Percentiles rank a stretch among this genome's conserved stretches.
phyloP scores from a whole-genome alignment of 306 rosid genomes.

The Castanea crenata region DNA sequence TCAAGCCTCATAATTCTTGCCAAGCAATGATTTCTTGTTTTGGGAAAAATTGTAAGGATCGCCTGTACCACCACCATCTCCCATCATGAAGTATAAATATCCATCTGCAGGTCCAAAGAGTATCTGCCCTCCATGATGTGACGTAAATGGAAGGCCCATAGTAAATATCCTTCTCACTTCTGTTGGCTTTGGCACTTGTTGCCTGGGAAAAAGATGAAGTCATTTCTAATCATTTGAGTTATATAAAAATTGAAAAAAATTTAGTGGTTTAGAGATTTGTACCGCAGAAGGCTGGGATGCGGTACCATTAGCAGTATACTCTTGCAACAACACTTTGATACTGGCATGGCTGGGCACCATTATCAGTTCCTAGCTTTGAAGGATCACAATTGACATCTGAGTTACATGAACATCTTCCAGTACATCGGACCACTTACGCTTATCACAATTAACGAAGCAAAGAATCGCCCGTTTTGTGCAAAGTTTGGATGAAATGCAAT shows the following conservation, averaged over 20 bases:
- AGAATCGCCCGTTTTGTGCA: constrained; percentile 74
- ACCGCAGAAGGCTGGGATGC: constrained; percentile 72
- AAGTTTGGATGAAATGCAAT: constrained; percentile 94
- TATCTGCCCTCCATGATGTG: constrained; percentile 89
- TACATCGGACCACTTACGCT: constrained; percentile 76
- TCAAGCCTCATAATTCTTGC: constrained; percentile 95
- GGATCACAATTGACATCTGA: constrained; percentile 96
- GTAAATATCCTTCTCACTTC: constrained; percentile 96
- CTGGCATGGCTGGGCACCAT: constrained; percentile 88
- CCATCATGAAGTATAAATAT: constrained; percentile 83
- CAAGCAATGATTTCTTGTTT: constrained; percentile 95
- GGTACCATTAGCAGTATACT: constrained; percentile 68
- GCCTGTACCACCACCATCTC: constrained; percentile 79
- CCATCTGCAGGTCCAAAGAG: constrained; percentile 91
- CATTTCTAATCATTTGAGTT: constrained; percentile 7
- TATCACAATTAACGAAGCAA: constrained; percentile 93
- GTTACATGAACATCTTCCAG: constrained; percentile 93
- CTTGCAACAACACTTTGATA: constrained; percentile 75
- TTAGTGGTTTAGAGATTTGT: constrained; percentile 22
- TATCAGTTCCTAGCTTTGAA: constrained; percentile 52
- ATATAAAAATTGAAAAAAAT: constrained; percentile 7
- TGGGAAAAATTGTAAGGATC: constrained; percentile 90
- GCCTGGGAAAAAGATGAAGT: constrained; percentile 51
- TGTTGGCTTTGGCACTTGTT: constrained; percentile 70
- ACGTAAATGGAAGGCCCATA: constrained; percentile 80